Conservation (phyloP, 106 monocot species). For the Ottelia alismoides region DNA sequence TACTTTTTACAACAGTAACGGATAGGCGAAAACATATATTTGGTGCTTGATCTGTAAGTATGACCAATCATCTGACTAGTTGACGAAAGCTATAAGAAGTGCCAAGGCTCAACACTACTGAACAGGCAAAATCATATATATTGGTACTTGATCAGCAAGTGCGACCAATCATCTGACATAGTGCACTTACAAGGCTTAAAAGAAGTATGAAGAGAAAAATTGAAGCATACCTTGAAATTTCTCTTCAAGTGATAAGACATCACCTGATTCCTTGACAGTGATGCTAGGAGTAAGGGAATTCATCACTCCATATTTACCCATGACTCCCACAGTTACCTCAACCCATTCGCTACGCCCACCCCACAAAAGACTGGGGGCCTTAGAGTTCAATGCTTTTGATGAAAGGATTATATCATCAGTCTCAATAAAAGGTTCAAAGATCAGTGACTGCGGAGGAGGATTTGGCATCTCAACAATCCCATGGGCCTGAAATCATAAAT, state of each 20-base stretch:
- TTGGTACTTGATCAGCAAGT: no score
- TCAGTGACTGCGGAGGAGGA: constrained; percentile 42
- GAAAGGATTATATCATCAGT: constrained; percentile 81
- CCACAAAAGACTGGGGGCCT: constrained; percentile 43
- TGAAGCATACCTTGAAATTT: constrained; percentile 88
- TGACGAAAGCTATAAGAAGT: no score
- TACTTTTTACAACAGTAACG: no score
- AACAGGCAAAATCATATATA: no score
- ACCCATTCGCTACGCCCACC: constrained; percentile 68
- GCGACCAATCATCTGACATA: no score
- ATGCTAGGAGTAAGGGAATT: constrained; percentile 75
- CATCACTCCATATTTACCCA: constrained; percentile 61
- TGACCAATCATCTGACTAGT: no score
- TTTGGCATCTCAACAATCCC: constrained; percentile 91
- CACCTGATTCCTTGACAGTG: constrained; percentile 90
- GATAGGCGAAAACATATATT: no score
- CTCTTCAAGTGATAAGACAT: constrained; percentile 87
- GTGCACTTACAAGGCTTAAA: no score
- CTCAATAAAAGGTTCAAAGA: constrained; percentile 90
- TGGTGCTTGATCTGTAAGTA: no score
- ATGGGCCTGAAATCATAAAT: constrained; percentile 49
- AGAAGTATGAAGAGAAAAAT: no score
- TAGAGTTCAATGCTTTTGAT: constrained; percentile 22
- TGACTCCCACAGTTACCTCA: constrained; percentile 84
- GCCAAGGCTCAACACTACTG: no score